phyloP scores from a whole-genome alignment of 202 grass and related monocot species.

The Bolboschoenoplectus hybrid region DNA sequence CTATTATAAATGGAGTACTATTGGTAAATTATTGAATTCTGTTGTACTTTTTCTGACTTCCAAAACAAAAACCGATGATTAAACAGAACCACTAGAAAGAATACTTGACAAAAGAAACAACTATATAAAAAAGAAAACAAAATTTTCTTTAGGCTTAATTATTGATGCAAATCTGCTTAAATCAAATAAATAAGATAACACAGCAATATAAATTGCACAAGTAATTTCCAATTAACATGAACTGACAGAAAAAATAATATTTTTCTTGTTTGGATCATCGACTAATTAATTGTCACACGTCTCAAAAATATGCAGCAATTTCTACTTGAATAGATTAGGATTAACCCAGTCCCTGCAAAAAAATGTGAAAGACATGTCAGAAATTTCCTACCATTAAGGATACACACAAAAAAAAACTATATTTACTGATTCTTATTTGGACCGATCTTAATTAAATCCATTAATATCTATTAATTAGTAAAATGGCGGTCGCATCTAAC shows the following conservation, averaged over 20 bases:
- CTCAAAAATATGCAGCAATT: conserved; percentile 34
- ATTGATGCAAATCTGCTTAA: background rate
- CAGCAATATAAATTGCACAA: conserved; percentile 11
- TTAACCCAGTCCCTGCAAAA: conserved; percentile 88
- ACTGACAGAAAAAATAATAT: background rate
- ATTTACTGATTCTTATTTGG: background rate
- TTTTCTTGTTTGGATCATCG: conserved; percentile 5
- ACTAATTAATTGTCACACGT: conserved; percentile 26
- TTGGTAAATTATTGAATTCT: background rate
- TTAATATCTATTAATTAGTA: conserved; percentile 21
- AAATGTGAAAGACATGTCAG: conserved; percentile 27
- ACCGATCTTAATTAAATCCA: background rate
- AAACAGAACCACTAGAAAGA: background rate
- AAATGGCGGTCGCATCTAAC: background rate
- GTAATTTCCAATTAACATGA: conserved; percentile 9
- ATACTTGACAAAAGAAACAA: background rate
- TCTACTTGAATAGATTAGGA: conserved; percentile 61
- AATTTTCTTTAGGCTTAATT: background rate
- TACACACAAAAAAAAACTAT: conserved; percentile 5
- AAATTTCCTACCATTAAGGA: background rate
- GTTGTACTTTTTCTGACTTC: background rate
- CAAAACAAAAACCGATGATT: background rate
- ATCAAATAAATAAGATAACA: conserved; percentile 5
- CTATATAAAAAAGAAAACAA: background rate
- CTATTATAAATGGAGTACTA: background rate